phyloP scores from a whole-genome alignment of 805 yeast species.

The Brettanomyces bruxellensis region DNA sequence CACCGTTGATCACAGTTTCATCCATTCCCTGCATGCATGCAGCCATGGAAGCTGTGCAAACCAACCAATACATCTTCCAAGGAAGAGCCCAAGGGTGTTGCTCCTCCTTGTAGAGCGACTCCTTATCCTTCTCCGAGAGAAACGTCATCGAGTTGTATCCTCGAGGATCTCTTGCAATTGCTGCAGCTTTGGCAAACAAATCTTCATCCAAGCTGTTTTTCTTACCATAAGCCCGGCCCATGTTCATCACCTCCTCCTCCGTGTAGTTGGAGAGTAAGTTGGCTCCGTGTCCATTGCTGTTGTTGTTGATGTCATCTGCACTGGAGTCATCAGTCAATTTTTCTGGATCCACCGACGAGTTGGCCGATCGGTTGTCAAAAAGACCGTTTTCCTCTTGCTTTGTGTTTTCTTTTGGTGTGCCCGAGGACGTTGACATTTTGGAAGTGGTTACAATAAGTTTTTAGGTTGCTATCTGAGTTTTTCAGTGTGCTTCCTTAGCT shows the following conservation, averaged over 20 bases:
- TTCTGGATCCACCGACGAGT: not conserved
- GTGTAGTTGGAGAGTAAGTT: slow-evolving; percentile 27
- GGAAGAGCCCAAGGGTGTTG: slow-evolving; percentile 39
- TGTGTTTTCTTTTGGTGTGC: not conserved
- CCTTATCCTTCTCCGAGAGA: slow-evolving; percentile 46
- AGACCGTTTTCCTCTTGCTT: not conserved
- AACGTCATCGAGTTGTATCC: slow-evolving; percentile 50
- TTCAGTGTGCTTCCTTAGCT: too few species aligned
- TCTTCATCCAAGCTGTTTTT: slow-evolving; percentile 49
- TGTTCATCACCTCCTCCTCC: slow-evolving; percentile 54
- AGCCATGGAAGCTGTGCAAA: slow-evolving; percentile 63
- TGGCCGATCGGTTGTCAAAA: not conserved
- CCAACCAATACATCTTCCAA: slow-evolving; percentile 41
- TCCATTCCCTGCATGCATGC: slow-evolving; percentile 81
- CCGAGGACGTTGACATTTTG: not conserved
- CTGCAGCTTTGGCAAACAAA: slow-evolving; percentile 57
- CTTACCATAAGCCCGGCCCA: slow-evolving; percentile 60
- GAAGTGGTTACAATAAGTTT: too few species aligned
- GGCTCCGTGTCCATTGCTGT: not conserved
- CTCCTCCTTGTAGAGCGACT: slow-evolving; percentile 36
- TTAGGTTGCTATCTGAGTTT: too few species aligned
- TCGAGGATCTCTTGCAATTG: slow-evolving; percentile 53
- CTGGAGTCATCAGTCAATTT: not conserved
- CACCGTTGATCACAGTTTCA: slow-evolving; percentile 69
- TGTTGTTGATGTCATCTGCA: not conserved